phyloP scores from a whole-genome alignment of 2,329 filamentous ascomycete species.

The Pseudofabraea citricarpa region DNA sequence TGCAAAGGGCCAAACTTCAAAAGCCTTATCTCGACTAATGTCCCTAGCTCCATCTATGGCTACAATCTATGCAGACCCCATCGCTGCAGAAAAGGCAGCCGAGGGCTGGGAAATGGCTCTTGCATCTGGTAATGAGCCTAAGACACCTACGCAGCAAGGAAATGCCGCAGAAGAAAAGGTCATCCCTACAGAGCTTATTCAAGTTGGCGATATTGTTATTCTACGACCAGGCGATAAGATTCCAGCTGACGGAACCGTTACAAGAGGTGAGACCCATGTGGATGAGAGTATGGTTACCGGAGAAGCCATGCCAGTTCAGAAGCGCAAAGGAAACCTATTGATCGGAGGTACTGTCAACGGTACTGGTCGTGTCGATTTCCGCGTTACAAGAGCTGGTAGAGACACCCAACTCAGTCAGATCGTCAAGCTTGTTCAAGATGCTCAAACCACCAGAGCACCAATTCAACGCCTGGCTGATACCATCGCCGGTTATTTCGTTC shows the following conservation, averaged over 20 bases:
- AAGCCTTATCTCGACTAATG: constrained; percentile 90
- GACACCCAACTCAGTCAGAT: constrained; percentile 98
- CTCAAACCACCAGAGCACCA: constrained; percentile 87
- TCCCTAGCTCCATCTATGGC: constrained; percentile 94
- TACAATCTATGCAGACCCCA: constrained; percentile 91
- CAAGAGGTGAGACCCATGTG: constrained; percentile 85
- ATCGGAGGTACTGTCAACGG: constrained; percentile 97
- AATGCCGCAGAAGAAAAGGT: constrained; percentile 72
- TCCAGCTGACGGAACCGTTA: constrained; percentile 83
- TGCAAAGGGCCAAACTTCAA: constrained; percentile 94
- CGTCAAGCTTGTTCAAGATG: constrained; percentile 95
- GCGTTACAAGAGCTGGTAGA: constrained; percentile 84
- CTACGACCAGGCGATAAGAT: constrained; percentile 95
- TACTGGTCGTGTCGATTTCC: constrained; percentile 84
- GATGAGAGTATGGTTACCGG: constrained; percentile 99
- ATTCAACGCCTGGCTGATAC: constrained; percentile 91
- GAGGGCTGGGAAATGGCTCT: constrained; percentile 63
- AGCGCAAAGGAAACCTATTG: constrained; percentile 71
- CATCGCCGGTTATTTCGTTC: constrained; percentile 91
- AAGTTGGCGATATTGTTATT: constrained; percentile 90
- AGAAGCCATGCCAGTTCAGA: constrained; percentile 91
- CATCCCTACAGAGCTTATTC: constrained; percentile 92
- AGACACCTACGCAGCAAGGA: constrained; percentile 40
- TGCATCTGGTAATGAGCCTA: constrained; percentile 36
- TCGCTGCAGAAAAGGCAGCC: constrained; percentile 85